Evolutionary conservation across 1,139 yeast species (phyloP), one percentile per base, ranked within the genome.

Genomic region (Nakaseomyces kungkrabaensis): DNA sequence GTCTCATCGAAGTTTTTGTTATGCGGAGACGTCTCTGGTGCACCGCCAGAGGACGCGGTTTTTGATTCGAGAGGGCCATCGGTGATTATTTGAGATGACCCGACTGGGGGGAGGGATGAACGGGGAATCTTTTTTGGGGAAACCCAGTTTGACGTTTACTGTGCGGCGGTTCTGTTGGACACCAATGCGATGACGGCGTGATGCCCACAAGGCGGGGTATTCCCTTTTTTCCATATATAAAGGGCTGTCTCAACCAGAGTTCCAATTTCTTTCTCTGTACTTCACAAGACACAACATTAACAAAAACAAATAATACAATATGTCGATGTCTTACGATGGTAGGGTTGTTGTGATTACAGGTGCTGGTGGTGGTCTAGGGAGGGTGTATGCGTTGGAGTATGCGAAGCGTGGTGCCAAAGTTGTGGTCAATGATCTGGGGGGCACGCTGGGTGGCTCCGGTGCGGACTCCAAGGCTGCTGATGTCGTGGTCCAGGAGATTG

Each of bases 311-410:
- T n/a, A 7, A 29, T 29, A 7, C 31, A 29, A 29, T 29, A 29
- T 40, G 32, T 40, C 32, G 9, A 5, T 38, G 29, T 24, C 29
- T 29, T 87, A 82, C 63, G 84, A 85, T 61, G 88, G 81, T 63
- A 82, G 85, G 67, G 97, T 89, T 48, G 97, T 88, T 36, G 79
- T 89, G 56, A 82, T 92, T 67, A 92, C 97, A 52, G 98, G 97
- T 45, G 95, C 97, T 48, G 98, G 98, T 57, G 97, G 97, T 60
- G 98, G 97, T 40, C 78, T 92, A 48, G 98, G 98, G 41, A 85
- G 77, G 65, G 82, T 82, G 49, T 92, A 92, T 69, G 95, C 97
- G 25, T 72, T 87, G 40, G 90, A 84, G 60, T 90, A 77, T 69
- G 97, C 96, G 49, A 74, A 81, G 56, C 76, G 96, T 62, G 97